phyloP scores from a whole-genome alignment of 2,329 filamentous ascomycete species.

The Cladorrhinum sp. region DNA sequence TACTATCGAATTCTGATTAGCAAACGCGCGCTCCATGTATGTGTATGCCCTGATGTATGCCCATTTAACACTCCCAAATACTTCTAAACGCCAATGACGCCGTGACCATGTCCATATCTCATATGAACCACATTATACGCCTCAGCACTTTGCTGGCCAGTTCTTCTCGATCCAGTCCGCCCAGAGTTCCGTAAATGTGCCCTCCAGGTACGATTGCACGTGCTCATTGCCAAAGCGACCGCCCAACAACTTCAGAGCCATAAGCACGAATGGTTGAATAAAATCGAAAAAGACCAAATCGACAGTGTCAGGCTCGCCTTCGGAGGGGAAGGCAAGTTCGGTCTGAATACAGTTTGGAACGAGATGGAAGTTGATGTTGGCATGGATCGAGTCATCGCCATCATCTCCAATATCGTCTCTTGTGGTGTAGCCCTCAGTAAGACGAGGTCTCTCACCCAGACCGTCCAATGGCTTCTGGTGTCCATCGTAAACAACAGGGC shows the following conservation, averaged over 20 bases:
- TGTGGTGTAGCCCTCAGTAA: slow-evolving; percentile 78
- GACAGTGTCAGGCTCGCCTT: slow-evolving; percentile 63
- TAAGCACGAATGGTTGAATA: slow-evolving; percentile 75
- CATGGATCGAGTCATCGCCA: slow-evolving; percentile 87
- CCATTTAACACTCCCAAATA: background rate
- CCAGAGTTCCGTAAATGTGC: slow-evolving; percentile 55
- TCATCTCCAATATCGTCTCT: slow-evolving; percentile 76
- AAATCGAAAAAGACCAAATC: slow-evolving; percentile 93
- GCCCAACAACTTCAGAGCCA: slow-evolving; percentile 64
- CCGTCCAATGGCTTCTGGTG: slow-evolving; percentile 34
- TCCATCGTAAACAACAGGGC: slow-evolving; percentile 10
- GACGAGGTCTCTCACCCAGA: slow-evolving; percentile 37
- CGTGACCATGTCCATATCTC: no score
- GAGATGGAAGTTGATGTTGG: slow-evolving; percentile 67
- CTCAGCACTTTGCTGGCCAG: slow-evolving; percentile 41
- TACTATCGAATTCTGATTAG: background rate
- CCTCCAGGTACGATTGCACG: slow-evolving; percentile 51
- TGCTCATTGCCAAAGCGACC: slow-evolving; percentile 48
- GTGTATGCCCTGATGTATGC: background rate
- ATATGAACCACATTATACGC: slow-evolving; percentile 6
- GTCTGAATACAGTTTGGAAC: slow-evolving; percentile 84
- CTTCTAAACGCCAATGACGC: background rate
- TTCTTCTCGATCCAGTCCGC: slow-evolving; percentile 57
- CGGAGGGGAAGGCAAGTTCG: slow-evolving; percentile 56
- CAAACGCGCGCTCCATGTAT: background rate